These are phyloP conservation scores for Eucalyptus sideroxylon DNA, from an alignment of 345 rosid species.

Conservation along the genomic window DNA sequence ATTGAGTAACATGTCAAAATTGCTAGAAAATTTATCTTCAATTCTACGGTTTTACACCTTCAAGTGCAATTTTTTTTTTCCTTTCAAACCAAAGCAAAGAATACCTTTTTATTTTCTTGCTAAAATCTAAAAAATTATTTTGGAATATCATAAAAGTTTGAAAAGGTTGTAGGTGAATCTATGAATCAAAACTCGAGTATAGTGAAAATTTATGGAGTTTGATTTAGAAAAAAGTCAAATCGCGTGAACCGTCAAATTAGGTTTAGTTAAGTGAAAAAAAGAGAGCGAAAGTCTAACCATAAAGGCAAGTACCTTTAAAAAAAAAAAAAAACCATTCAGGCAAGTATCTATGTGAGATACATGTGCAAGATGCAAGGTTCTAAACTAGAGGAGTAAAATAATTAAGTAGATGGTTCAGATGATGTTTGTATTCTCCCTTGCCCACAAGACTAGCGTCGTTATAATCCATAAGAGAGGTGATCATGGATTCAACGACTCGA, in stretches of 20 bases:
- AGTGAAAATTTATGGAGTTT: not conserved
- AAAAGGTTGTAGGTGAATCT: not conserved
- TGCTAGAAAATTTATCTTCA: not conserved
- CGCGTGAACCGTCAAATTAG: rapidly evolving
- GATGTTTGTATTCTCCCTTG: not conserved
- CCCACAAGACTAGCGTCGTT: not conserved
- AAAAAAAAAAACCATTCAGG: too few relatives aligned
- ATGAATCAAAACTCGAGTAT: not conserved
- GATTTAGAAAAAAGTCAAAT: not conserved
- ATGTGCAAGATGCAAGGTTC: not conserved
- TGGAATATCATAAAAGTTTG: not conserved
- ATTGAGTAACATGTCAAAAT: not conserved
- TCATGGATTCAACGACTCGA: not conserved
- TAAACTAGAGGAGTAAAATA: not conserved
- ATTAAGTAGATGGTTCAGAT: not conserved
- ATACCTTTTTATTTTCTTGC: not conserved
- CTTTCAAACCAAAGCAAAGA: not conserved
- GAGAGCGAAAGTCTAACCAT: not conserved
- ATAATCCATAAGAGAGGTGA: not conserved
- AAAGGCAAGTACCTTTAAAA: not conserved
- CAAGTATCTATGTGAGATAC: not conserved
- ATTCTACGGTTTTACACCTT: not conserved
- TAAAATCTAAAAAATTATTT: not conserved
- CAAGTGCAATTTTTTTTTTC: not conserved
- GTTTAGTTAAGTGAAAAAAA: rapidly evolving